Evolutionary conservation across 2,329 filamentous ascomycete genomes (phyloP).

Genomic region (Aspergillus sp.): DNA sequence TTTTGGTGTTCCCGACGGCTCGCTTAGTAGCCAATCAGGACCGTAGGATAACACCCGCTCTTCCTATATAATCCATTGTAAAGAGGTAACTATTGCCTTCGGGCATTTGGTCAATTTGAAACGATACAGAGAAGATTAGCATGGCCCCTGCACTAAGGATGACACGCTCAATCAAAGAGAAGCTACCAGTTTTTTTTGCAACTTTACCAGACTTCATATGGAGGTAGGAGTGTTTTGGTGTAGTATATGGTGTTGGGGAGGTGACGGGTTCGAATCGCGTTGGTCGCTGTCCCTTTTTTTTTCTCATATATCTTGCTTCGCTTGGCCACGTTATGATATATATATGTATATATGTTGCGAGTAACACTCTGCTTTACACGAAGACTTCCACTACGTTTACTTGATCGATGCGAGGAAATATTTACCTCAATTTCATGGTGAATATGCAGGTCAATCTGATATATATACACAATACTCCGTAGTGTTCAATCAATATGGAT

Average conservation of each 20-base stretch:
- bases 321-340: no score
- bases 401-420: background rate
- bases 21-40: constrained; percentile 14
- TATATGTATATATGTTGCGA: no score
- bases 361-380: no score
- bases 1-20: constrained; percentile 14
- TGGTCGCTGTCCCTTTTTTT: background rate
- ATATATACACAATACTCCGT: background rate
- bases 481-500: background rate
- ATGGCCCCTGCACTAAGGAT: constrained; percentile 90
- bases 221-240: constrained; percentile 11
- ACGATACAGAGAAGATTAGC: constrained; percentile 78
- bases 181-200: constrained; percentile 67
- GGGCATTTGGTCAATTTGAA: constrained; percentile 66
- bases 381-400: no score
- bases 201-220: constrained; percentile 18
- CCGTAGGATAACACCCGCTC: background rate
- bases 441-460: background rate
- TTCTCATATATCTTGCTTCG: no score
- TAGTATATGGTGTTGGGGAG: background rate
- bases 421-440: background rate
- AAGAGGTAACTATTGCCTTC: constrained; percentile 34
- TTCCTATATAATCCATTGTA: constrained; percentile 27
- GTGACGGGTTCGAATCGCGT: constrained; percentile 14
- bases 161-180: constrained; percentile 85